A percentile compares a stretch with the other conserved stretches of the same genome.
phyloP scores from a whole-genome alignment of 2,329 filamentous ascomycete genomes.

The Pseudogymnoascus pannorum region DNA sequence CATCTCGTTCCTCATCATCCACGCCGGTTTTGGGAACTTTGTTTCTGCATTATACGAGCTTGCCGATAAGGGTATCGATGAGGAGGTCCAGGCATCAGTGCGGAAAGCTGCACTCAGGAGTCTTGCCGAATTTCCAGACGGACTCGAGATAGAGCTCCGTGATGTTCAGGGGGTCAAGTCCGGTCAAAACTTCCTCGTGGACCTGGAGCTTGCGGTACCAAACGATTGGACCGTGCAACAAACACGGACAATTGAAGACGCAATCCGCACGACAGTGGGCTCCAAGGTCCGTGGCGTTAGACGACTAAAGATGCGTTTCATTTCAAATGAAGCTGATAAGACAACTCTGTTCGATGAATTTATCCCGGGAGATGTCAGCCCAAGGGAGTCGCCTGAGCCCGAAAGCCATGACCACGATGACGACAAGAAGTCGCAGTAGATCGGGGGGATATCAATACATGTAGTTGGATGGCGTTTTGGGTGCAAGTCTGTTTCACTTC shows the following conservation, averaged over 20 bases:
- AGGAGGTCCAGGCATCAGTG: conserved; percentile 70
- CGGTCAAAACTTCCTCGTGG: conserved; percentile 91
- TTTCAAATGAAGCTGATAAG: conserved; percentile 54
- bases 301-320: conserved; percentile 76
- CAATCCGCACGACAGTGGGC: conserved; percentile 65
- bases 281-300: conserved; percentile 75
- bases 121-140: conserved; percentile 45
- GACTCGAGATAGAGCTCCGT: conserved; percentile 53
- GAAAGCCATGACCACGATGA: conserved; percentile 1
- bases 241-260: conserved; percentile 62
- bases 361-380: conserved; percentile 56
- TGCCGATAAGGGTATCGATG: conserved; percentile 82
- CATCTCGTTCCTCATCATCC: conserved; percentile 89
- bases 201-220: conserved; percentile 78
- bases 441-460: not conserved
- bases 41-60: conserved; percentile 75
- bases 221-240: conserved; percentile 67
- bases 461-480: conserved; percentile 2
- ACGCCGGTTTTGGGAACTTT: conserved; percentile 83
- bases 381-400: conserved; percentile 47
- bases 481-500: conserved; percentile 6
- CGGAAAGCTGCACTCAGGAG: conserved; percentile 56
- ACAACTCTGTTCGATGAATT: conserved; percentile 70
- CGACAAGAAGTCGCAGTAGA: conserved; percentile 1
- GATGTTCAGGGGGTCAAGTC: conserved; percentile 88